Evolutionary conservation across 768 basidiomycete genomes (phyloP).

Genomic region (Gyrodon lividus): DNA sequence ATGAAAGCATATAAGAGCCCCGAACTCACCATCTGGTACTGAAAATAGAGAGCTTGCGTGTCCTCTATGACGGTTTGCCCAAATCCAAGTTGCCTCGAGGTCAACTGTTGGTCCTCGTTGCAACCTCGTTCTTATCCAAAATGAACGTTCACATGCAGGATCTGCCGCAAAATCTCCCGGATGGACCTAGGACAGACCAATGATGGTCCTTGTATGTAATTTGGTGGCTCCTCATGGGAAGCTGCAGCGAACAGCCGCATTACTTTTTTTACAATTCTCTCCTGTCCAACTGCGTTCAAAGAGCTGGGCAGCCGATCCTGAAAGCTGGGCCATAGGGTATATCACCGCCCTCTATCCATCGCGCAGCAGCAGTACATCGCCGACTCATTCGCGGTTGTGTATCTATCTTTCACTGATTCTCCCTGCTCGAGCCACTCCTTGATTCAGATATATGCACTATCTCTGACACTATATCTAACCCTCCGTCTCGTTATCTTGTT

Average conservation of each 20-base stretch:
- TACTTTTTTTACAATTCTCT: constrained; percentile 2
- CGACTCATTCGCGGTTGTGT: neutral
- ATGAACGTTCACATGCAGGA: neutral
- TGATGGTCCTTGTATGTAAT: constrained; percentile 1
- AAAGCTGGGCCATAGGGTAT: neutral
- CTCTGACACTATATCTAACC: neutral
- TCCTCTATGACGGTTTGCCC: neutral
- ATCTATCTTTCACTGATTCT: constrained; percentile 6
- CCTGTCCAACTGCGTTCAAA: neutral
- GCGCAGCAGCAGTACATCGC: neutral
- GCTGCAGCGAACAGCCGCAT: neutral
- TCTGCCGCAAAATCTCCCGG: constrained; percentile 1
- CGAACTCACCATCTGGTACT: constrained; percentile 2
- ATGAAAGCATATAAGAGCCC: constrained; percentile 5
- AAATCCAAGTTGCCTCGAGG: constrained; percentile 15
- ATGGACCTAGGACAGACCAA: neutral
- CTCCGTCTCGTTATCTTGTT: neutral
- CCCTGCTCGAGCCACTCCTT: constrained; percentile 8
- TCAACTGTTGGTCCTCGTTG: constrained; percentile 11
- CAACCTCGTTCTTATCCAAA: constrained; percentile 9
- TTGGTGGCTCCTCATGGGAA: constrained; percentile 9
- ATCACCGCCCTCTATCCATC: neutral
- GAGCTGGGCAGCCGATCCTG: neutral
- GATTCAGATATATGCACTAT: constrained; percentile 12
- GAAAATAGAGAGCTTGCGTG: constrained; percentile 22